These are phyloP conservation scores for Populus davidiana DNA, from an alignment of 345 rosid species.

Conservation along the genomic window DNA sequence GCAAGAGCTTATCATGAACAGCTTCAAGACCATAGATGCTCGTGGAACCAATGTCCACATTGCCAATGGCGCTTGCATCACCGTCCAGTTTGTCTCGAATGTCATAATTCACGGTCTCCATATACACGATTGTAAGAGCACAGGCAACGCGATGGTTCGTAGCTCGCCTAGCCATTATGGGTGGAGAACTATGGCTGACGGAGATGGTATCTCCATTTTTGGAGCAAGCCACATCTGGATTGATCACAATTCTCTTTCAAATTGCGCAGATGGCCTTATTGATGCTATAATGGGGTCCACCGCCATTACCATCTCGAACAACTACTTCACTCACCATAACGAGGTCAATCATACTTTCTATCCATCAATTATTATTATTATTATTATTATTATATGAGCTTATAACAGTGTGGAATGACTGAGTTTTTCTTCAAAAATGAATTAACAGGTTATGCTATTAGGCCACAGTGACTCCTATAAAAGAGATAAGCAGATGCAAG, in stretches of 20 bases:
- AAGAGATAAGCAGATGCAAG: conserved; percentile 28
- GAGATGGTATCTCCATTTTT: conserved; percentile 31
- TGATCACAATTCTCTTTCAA: conserved; percentile 83
- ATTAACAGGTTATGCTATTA: conserved; percentile 21
- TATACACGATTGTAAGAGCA: conserved; percentile 28
- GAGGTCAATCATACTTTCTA: conserved; percentile 1
- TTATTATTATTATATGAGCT: background rate
- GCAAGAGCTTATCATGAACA: conserved; percentile 31
- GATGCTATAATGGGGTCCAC: conserved; percentile 31
- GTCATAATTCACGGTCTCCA: conserved; percentile 33
- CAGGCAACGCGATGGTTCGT: conserved; percentile 36
- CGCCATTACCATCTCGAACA: conserved; percentile 27
- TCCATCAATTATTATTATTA: no score
- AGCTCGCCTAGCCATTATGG: conserved; percentile 33
- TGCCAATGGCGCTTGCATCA: conserved; percentile 42
- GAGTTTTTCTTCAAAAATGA: background rate
- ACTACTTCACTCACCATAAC: conserved; percentile 28
- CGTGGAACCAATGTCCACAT: conserved; percentile 49
- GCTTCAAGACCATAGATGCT: conserved; percentile 31
- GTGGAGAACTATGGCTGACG: conserved; percentile 39
- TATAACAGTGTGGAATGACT: background rate
- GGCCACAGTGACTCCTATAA: conserved; percentile 26
- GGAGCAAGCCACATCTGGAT: conserved; percentile 66
- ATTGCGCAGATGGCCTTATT: conserved; percentile 28
- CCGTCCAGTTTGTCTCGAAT: conserved; percentile 27